Evolutionary conservation across 2,329 filamentous ascomycete genomes (phyloP).

Genomic region (Stemphylium lycopersici): DNA sequence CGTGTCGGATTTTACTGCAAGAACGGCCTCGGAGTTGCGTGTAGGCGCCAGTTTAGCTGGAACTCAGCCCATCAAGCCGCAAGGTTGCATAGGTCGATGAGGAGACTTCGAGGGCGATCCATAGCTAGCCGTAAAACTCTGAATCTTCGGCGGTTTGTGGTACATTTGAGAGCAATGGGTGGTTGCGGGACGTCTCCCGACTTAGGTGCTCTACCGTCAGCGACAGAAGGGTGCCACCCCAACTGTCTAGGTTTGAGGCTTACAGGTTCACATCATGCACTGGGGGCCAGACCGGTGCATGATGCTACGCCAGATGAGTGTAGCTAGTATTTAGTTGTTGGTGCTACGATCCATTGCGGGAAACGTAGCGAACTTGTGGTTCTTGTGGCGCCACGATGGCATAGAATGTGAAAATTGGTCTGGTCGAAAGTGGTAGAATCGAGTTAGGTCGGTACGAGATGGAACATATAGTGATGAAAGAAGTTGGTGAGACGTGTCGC

Average conservation of each 20-base stretch:
- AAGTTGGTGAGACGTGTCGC: no score
- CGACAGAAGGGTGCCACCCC: neutral
- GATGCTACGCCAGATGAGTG: slow-evolving; percentile 3
- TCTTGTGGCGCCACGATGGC: neutral
- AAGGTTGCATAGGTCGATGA: no score
- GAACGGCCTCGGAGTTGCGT: no score
- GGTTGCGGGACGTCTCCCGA: neutral
- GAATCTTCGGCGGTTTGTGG: no score
- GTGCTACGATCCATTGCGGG: no score
- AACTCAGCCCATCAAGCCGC: no score
- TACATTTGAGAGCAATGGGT: neutral
- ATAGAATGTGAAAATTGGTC: neutral
- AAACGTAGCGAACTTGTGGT: no score
- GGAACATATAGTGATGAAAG: neutral
- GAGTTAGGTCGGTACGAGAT: neutral
- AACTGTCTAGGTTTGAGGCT: neutral
- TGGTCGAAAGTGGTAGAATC: neutral
- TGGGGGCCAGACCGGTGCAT: slow-evolving; percentile 17
- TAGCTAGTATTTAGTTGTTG: no score
- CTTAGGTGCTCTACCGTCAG: neutral
- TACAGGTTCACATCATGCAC: slow-evolving; percentile 6
- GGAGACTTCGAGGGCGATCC: no score
- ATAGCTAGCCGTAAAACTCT: no score
- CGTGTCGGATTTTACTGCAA: no score
- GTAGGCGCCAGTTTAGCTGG: no score